Conservation (phyloP, 2,329 filamentous ascomycete genomes). For the Scedosporium aurantiacum region DNA sequence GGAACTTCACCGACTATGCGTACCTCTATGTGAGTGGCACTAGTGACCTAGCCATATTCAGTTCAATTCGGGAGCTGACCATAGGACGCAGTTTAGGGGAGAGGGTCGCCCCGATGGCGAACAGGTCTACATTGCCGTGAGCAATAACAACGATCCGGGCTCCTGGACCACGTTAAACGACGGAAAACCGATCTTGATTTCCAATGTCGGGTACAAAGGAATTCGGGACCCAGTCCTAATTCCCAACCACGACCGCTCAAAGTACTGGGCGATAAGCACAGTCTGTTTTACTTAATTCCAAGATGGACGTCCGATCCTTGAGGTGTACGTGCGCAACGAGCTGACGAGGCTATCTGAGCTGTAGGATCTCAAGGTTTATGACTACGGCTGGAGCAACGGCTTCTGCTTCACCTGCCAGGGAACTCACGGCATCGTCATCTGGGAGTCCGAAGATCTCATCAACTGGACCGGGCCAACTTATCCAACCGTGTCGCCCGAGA, state of each 20-base stretch:
- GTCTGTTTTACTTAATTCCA: background rate
- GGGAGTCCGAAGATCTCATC: constrained; percentile 28
- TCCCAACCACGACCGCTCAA: constrained; percentile 25
- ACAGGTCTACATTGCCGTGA: constrained; percentile 28
- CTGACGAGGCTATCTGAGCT: background rate
- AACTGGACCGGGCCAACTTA: constrained; percentile 27
- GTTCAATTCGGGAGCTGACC: too few species aligned
- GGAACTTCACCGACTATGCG: too few species aligned
- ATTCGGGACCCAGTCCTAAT: constrained; percentile 31
- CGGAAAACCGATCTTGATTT: constrained; percentile 24
- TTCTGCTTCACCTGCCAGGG: constrained; percentile 9
- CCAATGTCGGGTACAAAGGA: constrained; percentile 26
- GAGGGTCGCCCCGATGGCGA: constrained; percentile 22
- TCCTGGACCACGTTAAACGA: constrained; percentile 27
- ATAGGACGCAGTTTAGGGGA: constrained; percentile 18
- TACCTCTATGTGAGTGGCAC: too few species aligned
- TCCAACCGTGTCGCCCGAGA: constrained; percentile 24
- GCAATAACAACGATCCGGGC: constrained; percentile 28
- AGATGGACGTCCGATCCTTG: background rate
- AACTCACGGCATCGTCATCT: constrained; percentile 26
- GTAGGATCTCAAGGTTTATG: constrained; percentile 19
- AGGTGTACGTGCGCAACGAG: background rate
- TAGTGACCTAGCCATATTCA: too few species aligned
- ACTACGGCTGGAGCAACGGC: constrained; percentile 19
- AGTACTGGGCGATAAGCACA: constrained; percentile 28